These are phyloP conservation scores for Stagonosporopsis chrysanthemi DNA, from an alignment of 2,329 filamentous ascomycete species.

Conservation along the genomic window DNA sequence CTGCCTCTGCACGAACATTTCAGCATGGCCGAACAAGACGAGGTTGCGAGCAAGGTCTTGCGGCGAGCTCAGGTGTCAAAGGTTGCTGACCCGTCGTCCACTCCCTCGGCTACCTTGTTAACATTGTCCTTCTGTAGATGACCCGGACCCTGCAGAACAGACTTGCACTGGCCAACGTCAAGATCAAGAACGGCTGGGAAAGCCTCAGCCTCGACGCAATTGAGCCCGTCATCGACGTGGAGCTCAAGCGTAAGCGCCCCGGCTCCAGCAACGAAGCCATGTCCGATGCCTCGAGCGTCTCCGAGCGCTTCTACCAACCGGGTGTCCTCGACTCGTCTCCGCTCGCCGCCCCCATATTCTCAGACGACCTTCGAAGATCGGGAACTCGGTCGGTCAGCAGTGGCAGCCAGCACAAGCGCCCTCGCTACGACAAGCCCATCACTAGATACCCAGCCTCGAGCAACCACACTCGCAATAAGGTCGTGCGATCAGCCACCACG, in stretches of 20 bases:
- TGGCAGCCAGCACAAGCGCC: slow-evolving; percentile 50
- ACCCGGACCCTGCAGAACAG: slow-evolving; percentile 91
- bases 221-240: slow-evolving; percentile 82
- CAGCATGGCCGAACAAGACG: slow-evolving; percentile 48
- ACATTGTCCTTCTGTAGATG: slow-evolving; percentile 67
- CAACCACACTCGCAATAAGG: slow-evolving; percentile 72
- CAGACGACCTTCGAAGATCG: slow-evolving; percentile 72
- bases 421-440: slow-evolving; percentile 34
- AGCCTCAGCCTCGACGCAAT: slow-evolving; percentile 85
- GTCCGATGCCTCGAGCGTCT: slow-evolving; percentile 85
- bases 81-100: slow-evolving; percentile 35
- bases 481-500: slow-evolving; percentile 64
- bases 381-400: slow-evolving; percentile 67
- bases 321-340: slow-evolving; percentile 82
- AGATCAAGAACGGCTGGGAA: slow-evolving; percentile 95
- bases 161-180: slow-evolving; percentile 94
- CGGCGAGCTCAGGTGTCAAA: slow-evolving; percentile 55
- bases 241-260: slow-evolving; percentile 76
- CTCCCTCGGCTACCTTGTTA: slow-evolving; percentile 13
- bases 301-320: slow-evolving; percentile 75
- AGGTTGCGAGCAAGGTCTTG: slow-evolving; percentile 54
- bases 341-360: slow-evolving; percentile 82
- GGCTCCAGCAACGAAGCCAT: slow-evolving; percentile 73
- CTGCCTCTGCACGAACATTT: slow-evolving; percentile 22
- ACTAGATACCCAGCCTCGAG: slow-evolving; percentile 52